Percentiles rank a stretch among this genome's conserved stretches.
These are phyloP conservation scores for Cordyceps farinosa DNA, from an alignment of 2,329 filamentous ascomycete species.

Conservation along the genomic window DNA sequence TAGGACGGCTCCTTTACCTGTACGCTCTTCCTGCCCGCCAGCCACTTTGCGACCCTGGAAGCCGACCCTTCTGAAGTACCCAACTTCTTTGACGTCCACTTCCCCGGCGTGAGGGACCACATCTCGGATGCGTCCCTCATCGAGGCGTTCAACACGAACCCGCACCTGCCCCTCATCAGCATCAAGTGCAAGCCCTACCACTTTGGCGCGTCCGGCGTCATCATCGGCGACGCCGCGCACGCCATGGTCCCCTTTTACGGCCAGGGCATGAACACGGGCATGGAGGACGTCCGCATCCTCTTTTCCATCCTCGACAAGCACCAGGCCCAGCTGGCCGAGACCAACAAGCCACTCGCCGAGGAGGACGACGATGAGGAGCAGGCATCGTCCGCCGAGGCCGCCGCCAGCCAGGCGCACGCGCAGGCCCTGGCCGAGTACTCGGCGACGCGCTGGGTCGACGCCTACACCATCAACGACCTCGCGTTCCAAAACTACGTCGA, in stretches of 20 bases:
- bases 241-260: slow-evolving; percentile 99
- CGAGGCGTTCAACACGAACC: slow-evolving; percentile 73
- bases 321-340: slow-evolving; percentile 39
- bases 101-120: slow-evolving; percentile 76
- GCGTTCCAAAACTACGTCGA: slow-evolving; percentile 89
- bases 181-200: slow-evolving; percentile 92
- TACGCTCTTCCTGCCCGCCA: slow-evolving; percentile 81
- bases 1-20: slow-evolving; percentile 90
- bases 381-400: slow-evolving; percentile 31
- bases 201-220: slow-evolving; percentile 70
- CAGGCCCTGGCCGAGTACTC: slow-evolving; percentile 75
- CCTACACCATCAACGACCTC: slow-evolving; percentile 87
- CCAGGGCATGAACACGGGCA: slow-evolving; percentile 94
- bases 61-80: slow-evolving; percentile 56
- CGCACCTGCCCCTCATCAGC: slow-evolving; percentile 87
- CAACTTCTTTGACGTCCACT: slow-evolving; percentile 75
- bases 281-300: slow-evolving; percentile 88
- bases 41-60: slow-evolving; percentile 66
- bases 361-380: neutral
- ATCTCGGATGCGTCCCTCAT: slow-evolving; percentile 66
- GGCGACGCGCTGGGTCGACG: slow-evolving; percentile 67
- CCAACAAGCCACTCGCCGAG: slow-evolving; percentile 38
- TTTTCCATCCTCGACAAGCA: slow-evolving; percentile 78
- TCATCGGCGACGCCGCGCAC: slow-evolving; percentile 91
- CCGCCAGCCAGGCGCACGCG: slow-evolving; percentile 53